These are phyloP conservation scores for Saccharomycopsis hybrid DNA, from an alignment of 1,139 yeast species.

Conservation along the genomic window DNA sequence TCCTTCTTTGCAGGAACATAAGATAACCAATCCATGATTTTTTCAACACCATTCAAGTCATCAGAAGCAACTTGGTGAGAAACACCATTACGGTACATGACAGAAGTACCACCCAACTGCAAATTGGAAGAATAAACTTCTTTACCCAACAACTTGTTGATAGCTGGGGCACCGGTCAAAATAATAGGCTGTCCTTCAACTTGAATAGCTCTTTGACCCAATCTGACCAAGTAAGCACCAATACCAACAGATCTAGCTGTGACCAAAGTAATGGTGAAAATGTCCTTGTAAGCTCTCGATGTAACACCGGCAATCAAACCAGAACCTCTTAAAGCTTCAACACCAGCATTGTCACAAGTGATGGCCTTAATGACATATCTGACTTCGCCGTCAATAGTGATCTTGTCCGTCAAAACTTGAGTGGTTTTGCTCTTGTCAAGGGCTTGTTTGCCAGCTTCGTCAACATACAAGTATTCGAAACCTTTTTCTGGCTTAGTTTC, in stretches of 20 bases:
- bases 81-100: constrained; percentile 97
- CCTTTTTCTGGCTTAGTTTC: constrained; percentile 73
- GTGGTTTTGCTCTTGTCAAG: constrained; percentile 52
- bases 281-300: constrained; percentile 93
- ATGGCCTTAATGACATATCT: constrained; percentile 77
- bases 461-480: constrained; percentile 79
- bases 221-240: constrained; percentile 95
- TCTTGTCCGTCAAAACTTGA: constrained; percentile 67
- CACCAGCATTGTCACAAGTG: constrained; percentile 96
- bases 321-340: constrained; percentile 95
- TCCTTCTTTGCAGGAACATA: constrained; percentile 89
- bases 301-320: constrained; percentile 99
- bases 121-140: constrained; percentile 95
- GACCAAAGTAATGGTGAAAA: constrained; percentile 90
- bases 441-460: constrained; percentile 56
- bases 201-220: constrained; percentile 98
- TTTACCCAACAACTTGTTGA: constrained; percentile 90
- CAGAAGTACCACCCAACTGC: constrained; percentile 98
- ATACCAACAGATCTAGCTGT: constrained; percentile 99
- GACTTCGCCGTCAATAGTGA: constrained; percentile 79
- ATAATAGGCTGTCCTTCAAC: constrained; percentile 98
- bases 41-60: constrained; percentile 93
- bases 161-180: constrained; percentile 98
- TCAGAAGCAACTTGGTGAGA: constrained; percentile 94
- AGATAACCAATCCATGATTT: constrained; percentile 94